A percentile compares a stretch with the other conserved stretches of the same genome.
phyloP scores from a whole-genome alignment of 345 rosid genomes.

The Eucalyptus sp. region DNA sequence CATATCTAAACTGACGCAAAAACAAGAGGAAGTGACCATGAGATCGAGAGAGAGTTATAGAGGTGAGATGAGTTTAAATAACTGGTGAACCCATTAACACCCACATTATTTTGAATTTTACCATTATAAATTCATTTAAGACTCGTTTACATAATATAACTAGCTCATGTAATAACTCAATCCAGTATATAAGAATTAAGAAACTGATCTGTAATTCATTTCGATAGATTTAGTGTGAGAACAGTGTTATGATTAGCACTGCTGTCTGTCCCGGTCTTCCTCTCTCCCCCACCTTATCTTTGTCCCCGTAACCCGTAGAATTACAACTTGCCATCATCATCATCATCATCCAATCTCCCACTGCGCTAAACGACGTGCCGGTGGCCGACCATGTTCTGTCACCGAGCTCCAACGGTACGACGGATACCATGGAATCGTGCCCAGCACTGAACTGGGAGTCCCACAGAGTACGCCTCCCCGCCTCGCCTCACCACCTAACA shows the following conservation, averaged over 20 bases:
- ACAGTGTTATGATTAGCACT: background rate
- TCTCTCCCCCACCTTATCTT: background rate
- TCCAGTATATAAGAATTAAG: too few species aligned
- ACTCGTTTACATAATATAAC: too few species aligned
- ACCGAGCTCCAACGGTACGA: background rate
- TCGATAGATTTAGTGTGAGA: too few species aligned
- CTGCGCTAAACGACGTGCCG: background rate
- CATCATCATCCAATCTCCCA: background rate
- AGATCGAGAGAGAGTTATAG: too few species aligned
- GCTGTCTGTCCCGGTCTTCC: background rate
- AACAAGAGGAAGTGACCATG: accelerated
- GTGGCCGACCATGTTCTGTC: too few species aligned
- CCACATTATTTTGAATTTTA: accelerated
- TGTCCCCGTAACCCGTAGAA: background rate
- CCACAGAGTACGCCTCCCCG: background rate
- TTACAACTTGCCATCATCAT: background rate
- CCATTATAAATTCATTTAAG: too few species aligned
- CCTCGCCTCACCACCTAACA: background rate
- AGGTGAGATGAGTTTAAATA: too few species aligned
- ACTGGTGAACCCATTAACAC: too few species aligned
- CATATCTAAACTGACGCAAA: too few species aligned
- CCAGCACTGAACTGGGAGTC: background rate
- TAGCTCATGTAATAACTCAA: too few species aligned
- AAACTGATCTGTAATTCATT: too few species aligned
- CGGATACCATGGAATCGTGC: background rate